Evolutionary conservation across 768 basidiomycete genomes (phyloP).

Genomic region (Arthromyces matolae): DNA sequence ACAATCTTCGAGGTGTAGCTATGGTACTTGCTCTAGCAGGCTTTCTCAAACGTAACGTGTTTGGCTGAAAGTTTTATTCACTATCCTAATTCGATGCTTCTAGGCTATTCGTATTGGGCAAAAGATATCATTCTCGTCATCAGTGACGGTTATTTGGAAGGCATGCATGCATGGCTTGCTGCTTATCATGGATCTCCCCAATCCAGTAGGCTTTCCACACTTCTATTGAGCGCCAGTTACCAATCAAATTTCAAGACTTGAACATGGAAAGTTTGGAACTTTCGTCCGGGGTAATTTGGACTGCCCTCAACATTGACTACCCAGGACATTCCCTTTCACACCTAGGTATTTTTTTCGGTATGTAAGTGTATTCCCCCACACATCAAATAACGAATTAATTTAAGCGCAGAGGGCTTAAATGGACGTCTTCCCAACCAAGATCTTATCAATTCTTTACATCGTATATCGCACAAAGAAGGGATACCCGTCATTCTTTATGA

Average conservation of each 20-base stretch:
- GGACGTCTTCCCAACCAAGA: slow-evolving; percentile 97
- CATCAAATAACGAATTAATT: no score
- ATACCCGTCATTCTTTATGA: slow-evolving; percentile 83
- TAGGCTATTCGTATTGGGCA: slow-evolving; percentile 89
- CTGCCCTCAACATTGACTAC: slow-evolving; percentile 90
- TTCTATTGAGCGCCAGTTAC: background rate
- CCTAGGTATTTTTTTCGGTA: slow-evolving; percentile 92
- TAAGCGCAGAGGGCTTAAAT: slow-evolving; percentile 79
- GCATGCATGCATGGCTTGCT: slow-evolving; percentile 89
- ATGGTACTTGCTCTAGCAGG: slow-evolving; percentile 81
- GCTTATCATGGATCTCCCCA: slow-evolving; percentile 73
- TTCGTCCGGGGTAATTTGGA: slow-evolving; percentile 90
- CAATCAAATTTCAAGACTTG: slow-evolving; percentile 47
- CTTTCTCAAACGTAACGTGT: slow-evolving; percentile 70
- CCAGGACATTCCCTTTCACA: slow-evolving; percentile 96
- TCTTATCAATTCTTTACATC: slow-evolving; percentile 75
- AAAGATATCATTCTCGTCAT: slow-evolving; percentile 91
- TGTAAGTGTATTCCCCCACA: slow-evolving; percentile 20
- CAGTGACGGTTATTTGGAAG: slow-evolving; percentile 84
- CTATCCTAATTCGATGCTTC: slow-evolving; percentile 2
- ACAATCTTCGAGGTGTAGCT: slow-evolving; percentile 85
- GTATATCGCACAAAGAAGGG: slow-evolving; percentile 67
- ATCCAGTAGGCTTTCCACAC: slow-evolving; percentile 43
- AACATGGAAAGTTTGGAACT: slow-evolving; percentile 58
- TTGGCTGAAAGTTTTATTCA: background rate